phyloP scores from a whole-genome alignment of 352 stramenopile genomes.

The Phytophthora pini region DNA sequence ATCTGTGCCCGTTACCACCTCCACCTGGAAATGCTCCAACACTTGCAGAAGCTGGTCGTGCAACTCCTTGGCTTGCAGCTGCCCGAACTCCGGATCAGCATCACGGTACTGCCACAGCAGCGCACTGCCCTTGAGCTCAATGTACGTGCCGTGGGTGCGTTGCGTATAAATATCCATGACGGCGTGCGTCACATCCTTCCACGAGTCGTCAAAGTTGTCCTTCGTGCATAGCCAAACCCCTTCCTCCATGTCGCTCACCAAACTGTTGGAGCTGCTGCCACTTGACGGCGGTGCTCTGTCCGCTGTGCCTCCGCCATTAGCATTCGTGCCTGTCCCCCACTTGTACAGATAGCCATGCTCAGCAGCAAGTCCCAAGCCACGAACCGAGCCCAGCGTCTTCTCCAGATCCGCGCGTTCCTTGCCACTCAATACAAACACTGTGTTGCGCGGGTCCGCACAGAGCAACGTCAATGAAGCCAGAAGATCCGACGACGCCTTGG shows the following conservation, averaged over 20 bases:
- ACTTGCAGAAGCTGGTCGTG: conserved; percentile 97
- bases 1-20: conserved; percentile 91
- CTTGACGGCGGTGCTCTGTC: conserved; percentile 27
- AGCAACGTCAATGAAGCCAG: conserved; percentile 91
- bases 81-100: conserved; percentile 98
- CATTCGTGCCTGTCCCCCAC: conserved; percentile 66
- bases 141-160: conserved; percentile 99
- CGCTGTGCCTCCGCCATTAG: conserved; percentile 43
- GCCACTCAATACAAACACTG: conserved; percentile 98
- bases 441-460: conserved; percentile 96
- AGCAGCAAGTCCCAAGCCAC: conserved; percentile 95
- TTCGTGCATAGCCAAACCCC: conserved; percentile 87
- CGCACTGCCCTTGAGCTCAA: conserved; percentile 98
- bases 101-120: conserved; percentile 99
- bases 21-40: conserved; percentile 95
- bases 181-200: conserved; percentile 96
- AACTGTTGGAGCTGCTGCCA: conserved; percentile 32
- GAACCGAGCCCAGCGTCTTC: conserved; percentile 93
- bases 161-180: conserved; percentile 99
- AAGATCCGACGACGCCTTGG: conserved; percentile 69
- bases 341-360: conserved; percentile 99
- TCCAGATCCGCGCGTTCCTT: conserved; percentile 96
- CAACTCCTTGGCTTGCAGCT: conserved; percentile 98
- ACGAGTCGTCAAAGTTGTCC: conserved; percentile 95
- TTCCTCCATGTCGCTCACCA: conserved; percentile 44